phyloP scores from a whole-genome alignment of 352 stramenopile species.

The Phytophthora syringae region DNA sequence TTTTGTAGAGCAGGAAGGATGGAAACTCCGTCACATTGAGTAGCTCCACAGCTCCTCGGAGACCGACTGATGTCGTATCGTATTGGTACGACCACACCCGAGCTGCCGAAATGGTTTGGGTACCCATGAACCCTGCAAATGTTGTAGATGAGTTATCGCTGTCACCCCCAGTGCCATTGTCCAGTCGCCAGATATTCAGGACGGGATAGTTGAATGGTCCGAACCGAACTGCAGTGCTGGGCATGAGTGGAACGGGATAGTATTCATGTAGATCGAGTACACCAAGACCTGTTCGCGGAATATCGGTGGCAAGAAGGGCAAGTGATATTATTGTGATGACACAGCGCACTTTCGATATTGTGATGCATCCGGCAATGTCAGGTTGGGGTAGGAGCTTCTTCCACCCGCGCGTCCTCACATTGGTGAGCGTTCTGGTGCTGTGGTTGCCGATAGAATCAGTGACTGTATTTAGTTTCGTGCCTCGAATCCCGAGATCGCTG shows the following conservation, averaged over 20 bases:
- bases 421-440: neutral
- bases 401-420: constrained; percentile 4
- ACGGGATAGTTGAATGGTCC: constrained; percentile 60
- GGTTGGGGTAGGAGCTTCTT: constrained; percentile 19
- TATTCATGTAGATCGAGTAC: constrained; percentile 30
- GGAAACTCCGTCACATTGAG: constrained; percentile 41
- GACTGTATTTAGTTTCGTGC: neutral
- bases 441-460: neutral
- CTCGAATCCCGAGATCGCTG: neutral
- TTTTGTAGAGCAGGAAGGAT: constrained; percentile 36
- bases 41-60: constrained; percentile 33
- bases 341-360: constrained; percentile 36
- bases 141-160: neutral
- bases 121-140: constrained; percentile 26
- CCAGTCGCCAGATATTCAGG: constrained; percentile 30
- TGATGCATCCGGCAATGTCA: constrained; percentile 40
- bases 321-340: constrained; percentile 50
- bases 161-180: constrained; percentile 3
- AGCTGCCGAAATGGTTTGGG: constrained; percentile 11
- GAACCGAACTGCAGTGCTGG: constrained; percentile 40
- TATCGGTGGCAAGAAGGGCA: constrained; percentile 49
- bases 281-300: constrained; percentile 54
- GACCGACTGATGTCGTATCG: constrained; percentile 43
- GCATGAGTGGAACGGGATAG: constrained; percentile 33
- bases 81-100: constrained; percentile 47